Conservation (phyloP, 345 rosid species). For the Reutealis trisperma region DNA sequence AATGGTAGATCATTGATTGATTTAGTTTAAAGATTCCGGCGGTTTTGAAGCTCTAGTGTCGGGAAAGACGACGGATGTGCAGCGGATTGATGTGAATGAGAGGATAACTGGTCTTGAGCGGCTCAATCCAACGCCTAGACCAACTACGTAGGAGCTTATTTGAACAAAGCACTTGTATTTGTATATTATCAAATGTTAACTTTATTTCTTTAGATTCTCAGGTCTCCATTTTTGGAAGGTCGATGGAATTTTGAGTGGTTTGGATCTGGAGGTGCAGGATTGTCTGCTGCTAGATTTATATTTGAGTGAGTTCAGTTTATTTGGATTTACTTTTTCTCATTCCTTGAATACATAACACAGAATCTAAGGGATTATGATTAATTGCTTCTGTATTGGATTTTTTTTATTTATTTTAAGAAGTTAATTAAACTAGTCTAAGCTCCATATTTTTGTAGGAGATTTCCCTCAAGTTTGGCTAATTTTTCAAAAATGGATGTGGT, state of each 20-base stretch:
- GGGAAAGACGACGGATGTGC: constrained; percentile 68
- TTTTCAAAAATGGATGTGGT: constrained; percentile 68
- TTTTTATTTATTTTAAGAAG: no score
- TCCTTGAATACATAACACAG: no score
- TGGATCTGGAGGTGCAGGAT: constrained; percentile 75
- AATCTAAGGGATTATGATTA: no score
- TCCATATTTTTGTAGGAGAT: constrained; percentile 56
- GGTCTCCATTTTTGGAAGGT: constrained; percentile 95
- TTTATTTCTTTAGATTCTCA: constrained; percentile 59
- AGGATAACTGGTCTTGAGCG: constrained; percentile 85
- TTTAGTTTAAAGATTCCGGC: constrained; percentile 90
- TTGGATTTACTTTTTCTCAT: not conserved
- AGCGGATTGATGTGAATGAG: constrained; percentile 88
- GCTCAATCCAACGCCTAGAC: constrained; percentile 86
- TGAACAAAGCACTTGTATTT: constrained; percentile 6
- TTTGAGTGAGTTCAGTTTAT: constrained; percentile 53
- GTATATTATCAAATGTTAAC: constrained; percentile 28
- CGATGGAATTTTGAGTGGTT: constrained; percentile 96
- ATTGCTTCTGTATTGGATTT: not conserved
- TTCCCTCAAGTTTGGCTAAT: constrained; percentile 71
- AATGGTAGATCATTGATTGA: not conserved
- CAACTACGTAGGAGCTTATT: constrained; percentile 74
- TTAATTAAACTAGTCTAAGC: constrained; percentile 13
- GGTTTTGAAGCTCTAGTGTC: constrained; percentile 80
- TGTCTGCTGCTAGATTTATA: constrained; percentile 64